phyloP scores from a whole-genome alignment of 495 filamentous ascomycete genomes.

The Parachaetomium inaequale region DNA sequence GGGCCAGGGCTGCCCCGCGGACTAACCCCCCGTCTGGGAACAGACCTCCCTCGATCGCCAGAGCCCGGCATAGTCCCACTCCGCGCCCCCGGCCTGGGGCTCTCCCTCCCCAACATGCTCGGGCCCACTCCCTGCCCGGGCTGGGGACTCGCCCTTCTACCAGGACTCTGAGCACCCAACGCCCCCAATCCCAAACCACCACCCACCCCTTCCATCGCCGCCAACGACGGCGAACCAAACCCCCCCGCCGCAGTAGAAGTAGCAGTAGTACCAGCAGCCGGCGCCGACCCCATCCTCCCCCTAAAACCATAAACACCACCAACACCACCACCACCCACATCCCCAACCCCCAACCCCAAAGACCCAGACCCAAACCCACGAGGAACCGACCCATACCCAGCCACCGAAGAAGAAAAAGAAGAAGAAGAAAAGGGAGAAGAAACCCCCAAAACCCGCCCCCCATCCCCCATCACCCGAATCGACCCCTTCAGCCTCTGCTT shows the following conservation, averaged over 20 bases:
- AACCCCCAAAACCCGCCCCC: conserved; percentile 9
- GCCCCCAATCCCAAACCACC: neutral
- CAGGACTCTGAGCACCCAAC: too few species aligned
- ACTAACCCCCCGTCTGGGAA: neutral
- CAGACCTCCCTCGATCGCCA: neutral
- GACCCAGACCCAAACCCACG: neutral
- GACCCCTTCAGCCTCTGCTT: conserved; percentile 22
- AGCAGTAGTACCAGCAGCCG: too few species aligned
- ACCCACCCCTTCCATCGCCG: neutral
- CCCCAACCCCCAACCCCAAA: neutral
- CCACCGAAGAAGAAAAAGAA: neutral
- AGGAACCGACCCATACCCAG: neutral
- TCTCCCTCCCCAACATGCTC: neutral
- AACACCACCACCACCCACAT: neutral
- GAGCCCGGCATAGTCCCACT: neutral
- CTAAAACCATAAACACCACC: neutral
- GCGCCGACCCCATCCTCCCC: neutral
- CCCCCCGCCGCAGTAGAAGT: too few species aligned
- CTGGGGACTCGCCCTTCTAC: neutral
- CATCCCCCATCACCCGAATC: conserved; percentile 18
- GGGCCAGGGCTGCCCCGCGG: neutral
- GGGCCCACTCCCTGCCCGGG: neutral
- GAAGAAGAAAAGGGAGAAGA: neutral
- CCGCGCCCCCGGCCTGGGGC: neutral
- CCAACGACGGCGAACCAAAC: neutral